Percentiles rank a stretch among this genome's conserved stretches.
Evolutionary conservation across 2,329 filamentous ascomycete genomes (phyloP).

Genomic region (Fusarium transvaalense): DNA sequence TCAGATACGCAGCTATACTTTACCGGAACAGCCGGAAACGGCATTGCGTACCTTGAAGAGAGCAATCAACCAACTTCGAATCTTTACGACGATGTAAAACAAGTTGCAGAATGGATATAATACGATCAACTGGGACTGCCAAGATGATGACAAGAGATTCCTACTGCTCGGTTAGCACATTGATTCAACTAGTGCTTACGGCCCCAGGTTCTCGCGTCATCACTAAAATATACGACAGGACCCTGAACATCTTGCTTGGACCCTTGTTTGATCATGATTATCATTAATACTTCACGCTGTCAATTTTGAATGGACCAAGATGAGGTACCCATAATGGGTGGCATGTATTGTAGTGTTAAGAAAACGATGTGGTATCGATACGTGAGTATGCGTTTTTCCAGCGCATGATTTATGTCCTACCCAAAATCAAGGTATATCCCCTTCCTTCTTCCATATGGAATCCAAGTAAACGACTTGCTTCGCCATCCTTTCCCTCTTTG

Average conservation of each 20-base stretch:
- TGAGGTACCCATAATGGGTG: slow-evolving; percentile 17
- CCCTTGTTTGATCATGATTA: not conserved
- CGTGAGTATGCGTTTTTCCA: slow-evolving; percentile 38
- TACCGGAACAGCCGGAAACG: slow-evolving; percentile 19
- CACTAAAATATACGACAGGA: not conserved
- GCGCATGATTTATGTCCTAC: slow-evolving; percentile 38
- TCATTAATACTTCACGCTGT: too few species aligned
- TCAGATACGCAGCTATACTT: not conserved
- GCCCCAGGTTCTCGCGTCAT: not conserved
- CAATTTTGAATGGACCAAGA: not conserved
- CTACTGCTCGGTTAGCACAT: not conserved
- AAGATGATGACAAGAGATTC: slow-evolving; percentile 4
- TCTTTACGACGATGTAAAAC: not conserved
- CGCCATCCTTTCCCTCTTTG: slow-evolving; percentile 35
- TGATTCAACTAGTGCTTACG: slow-evolving; percentile 18
- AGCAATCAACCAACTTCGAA: not conserved
- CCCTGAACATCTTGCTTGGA: not conserved
- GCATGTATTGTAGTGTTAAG: slow-evolving; percentile 28
- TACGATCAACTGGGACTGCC: not conserved
- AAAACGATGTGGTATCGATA: slow-evolving; percentile 48
- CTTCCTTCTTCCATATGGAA: slow-evolving; percentile 14
- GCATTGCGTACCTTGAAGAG: not conserved
- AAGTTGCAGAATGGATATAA: not conserved
- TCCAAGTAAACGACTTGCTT: slow-evolving; percentile 28
- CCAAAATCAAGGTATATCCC: slow-evolving; percentile 40